These are phyloP conservation scores for Podila minutissima DNA, from an alignment of 192 early-diverging fungal species.

Conservation along the genomic window DNA sequence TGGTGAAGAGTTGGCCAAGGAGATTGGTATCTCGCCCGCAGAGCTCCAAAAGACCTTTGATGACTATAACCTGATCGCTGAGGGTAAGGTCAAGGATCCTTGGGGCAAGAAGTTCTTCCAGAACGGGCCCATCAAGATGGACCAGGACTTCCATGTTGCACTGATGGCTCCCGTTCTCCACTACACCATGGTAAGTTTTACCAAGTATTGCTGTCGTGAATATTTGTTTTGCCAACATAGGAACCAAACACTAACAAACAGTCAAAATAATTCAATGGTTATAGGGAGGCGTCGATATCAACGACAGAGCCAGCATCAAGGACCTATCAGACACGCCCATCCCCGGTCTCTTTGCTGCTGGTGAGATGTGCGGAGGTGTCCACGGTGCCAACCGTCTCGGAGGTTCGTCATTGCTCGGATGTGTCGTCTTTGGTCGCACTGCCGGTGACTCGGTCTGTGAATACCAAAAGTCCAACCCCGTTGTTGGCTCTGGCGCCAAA, in stretches of 20 bases:
- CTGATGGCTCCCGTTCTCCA: slow-evolving; percentile 85
- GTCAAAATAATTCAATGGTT: not conserved
- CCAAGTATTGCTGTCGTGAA: not conserved
- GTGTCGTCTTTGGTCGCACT: slow-evolving; percentile 95
- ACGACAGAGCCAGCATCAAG: slow-evolving; percentile 72
- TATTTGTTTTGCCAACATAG: slow-evolving; percentile 42
- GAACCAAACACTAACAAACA: not conserved
- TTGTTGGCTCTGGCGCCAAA: slow-evolving; percentile 58
- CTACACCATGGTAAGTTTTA: slow-evolving; percentile 81
- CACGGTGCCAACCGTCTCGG: slow-evolving; percentile 97
- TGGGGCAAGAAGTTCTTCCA: slow-evolving; percentile 80
- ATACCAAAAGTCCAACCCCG: slow-evolving; percentile 67
- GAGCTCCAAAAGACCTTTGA: slow-evolving; percentile 66
- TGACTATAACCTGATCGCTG: slow-evolving; percentile 68
- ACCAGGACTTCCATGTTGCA: slow-evolving; percentile 71
- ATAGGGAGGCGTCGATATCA: slow-evolving; percentile 87
- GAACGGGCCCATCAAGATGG: slow-evolving; percentile 63
- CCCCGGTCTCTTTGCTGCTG: slow-evolving; percentile 88
- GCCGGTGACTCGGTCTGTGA: slow-evolving; percentile 78
- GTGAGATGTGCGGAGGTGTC: slow-evolving; percentile 96
- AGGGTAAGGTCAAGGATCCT: slow-evolving; percentile 65
- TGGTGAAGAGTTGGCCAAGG: slow-evolving; percentile 82
- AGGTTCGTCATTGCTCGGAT: slow-evolving; percentile 93
- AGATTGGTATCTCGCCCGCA: slow-evolving; percentile 67
- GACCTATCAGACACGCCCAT: slow-evolving; percentile 63